Evolutionary conservation across 305 asterid genomes (phyloP), one percentile per base, ranked within the genome.

Genomic region (Plantago lanceolata): DNA sequence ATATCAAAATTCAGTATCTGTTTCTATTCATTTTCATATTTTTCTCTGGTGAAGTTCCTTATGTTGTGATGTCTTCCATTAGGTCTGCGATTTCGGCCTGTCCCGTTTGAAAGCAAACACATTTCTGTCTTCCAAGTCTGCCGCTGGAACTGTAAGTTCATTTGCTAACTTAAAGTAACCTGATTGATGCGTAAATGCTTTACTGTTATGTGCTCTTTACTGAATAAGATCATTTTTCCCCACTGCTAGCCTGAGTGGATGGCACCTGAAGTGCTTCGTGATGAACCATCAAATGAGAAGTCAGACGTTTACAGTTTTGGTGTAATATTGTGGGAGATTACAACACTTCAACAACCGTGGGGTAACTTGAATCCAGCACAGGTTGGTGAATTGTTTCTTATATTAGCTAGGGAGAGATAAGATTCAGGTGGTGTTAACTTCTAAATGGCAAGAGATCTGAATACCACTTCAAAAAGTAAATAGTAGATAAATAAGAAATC

Each of bases 231-330:
- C n/a, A 54, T 52, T 21, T 26, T 26, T 45, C 48, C 73, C 63
- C 49, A 37, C 43, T 68, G 73, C 68, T 72, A 93, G 97, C 96
- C 97, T 28, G 99, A 93, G 86, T 93, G 99, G 99, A 93, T 93
- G 99, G 97, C 98, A 71, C 98, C 98, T 58, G 98, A 93, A 87
- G 98, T 93, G 71, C 94, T 93, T 56, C 96, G 97, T 45, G 92
- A 85, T 76, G 99, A 93, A 77, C 97, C 80, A 49, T 89, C 96
- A 72, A 89, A 93, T 77, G 99, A 93, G 78, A 93, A 93, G 79
- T 89, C 99, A 49, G 99, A 93, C 49, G 84, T 93, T 7, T 93
- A 90, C 80, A 93, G 99, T 78, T 93, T 93, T 76, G 99, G 97
- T 61, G 91, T 93, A 65, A 87, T 93, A 71, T 81, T 93, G 67